Evolutionary conservation across 2,329 filamentous ascomycete genomes (phyloP).

Genomic region (Fusarium sp.): DNA sequence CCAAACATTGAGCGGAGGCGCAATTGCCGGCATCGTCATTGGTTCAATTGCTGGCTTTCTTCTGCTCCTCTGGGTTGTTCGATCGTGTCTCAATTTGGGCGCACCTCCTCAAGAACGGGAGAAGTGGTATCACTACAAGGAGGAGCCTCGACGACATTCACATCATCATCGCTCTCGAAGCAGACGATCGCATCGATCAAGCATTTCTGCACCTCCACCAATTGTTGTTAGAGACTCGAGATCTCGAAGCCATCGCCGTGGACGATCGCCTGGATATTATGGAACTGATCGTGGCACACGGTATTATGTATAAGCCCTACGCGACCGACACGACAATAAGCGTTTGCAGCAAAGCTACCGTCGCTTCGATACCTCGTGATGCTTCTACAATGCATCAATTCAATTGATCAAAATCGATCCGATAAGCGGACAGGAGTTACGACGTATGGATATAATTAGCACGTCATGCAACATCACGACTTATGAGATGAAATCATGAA

Average conservation of each 20-base stretch:
- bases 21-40: slow-evolving; percentile 47
- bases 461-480: slow-evolving; percentile 3
- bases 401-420: neutral
- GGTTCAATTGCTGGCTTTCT: slow-evolving; percentile 40
- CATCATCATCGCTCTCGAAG: slow-evolving; percentile 38
- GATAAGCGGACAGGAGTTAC: neutral
- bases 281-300: slow-evolving; percentile 29
- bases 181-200: slow-evolving; percentile 34
- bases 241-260: slow-evolving; percentile 32
- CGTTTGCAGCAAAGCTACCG: neutral
- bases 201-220: slow-evolving; percentile 39
- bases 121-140: slow-evolving; percentile 47
- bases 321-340: neutral
- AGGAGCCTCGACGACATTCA: slow-evolving; percentile 26
- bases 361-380: neutral
- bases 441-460: neutral
- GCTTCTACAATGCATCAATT: neutral
- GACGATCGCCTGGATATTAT: slow-evolving; percentile 24
- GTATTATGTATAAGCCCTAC: slow-evolving; percentile 23
- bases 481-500: slow-evolving; percentile 15
- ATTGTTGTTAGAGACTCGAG: slow-evolving; percentile 34
- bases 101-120: slow-evolving; percentile 48
- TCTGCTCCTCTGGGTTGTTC: slow-evolving; percentile 58
- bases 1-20: slow-evolving; percentile 54
- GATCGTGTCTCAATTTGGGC: slow-evolving; percentile 55